Evolutionary conservation across 1,139 yeast genomes (phyloP).

Genomic region (Yamadazyma trypodendri): DNA sequence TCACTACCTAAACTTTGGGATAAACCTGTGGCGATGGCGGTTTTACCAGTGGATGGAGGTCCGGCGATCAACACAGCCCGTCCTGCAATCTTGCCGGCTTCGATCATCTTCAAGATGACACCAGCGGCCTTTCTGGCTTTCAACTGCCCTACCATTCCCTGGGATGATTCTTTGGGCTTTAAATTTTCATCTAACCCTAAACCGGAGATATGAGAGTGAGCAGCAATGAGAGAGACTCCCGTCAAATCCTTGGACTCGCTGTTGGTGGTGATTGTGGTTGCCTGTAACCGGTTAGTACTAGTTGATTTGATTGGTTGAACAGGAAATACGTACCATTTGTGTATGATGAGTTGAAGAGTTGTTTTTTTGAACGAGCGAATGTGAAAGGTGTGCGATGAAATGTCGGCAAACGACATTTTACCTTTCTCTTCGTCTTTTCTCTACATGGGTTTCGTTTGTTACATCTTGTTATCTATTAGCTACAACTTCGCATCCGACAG

Average conservation of each 20-base stretch:
- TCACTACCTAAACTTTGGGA: constrained; percentile 86
- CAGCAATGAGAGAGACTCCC: constrained; percentile 79
- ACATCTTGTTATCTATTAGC: not conserved
- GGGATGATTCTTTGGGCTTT: constrained; percentile 74
- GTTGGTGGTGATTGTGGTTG: constrained; percentile 33
- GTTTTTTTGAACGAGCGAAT: not conserved
- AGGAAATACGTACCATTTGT: constrained; percentile 3
- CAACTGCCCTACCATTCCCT: constrained; percentile 98
- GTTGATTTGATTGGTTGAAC: not conserved
- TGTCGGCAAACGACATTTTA: not conserved
- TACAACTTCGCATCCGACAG: constrained; percentile 19
- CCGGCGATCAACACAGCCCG: constrained; percentile 95
- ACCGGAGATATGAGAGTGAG: constrained; percentile 96
- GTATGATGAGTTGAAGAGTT: not conserved
- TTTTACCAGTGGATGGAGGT: constrained; percentile 98
- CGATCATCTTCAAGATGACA: constrained; percentile 86
- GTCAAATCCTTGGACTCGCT: constrained; percentile 44
- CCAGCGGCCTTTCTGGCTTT: constrained; percentile 97
- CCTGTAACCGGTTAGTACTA: constrained; percentile 17
- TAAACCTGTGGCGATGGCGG: constrained; percentile 97
- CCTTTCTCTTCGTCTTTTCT: too few relatives aligned
- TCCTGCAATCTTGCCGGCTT: constrained; percentile 93
- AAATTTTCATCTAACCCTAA: constrained; percentile 89
- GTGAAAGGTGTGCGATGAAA: not conserved
- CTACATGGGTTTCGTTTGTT: too few relatives aligned